Evolutionary conservation across 202 grass and related monocot genomes (phyloP).

Genomic region (Elaeis oleifera): DNA sequence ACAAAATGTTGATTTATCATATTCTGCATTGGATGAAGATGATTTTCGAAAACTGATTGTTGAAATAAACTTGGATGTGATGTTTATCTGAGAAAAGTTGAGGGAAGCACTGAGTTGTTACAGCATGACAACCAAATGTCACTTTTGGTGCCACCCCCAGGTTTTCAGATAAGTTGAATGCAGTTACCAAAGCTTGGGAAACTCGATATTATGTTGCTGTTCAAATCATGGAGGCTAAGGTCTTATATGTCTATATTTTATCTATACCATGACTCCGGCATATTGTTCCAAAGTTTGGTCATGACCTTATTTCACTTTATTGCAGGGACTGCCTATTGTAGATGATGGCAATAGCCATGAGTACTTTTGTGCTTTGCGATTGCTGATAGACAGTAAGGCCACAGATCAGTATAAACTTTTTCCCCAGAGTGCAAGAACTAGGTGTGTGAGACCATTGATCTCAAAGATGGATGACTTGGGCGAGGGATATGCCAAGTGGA

Average conservation of each 20-base stretch:
- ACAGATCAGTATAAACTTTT: slow-evolving; percentile 90
- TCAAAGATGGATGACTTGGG: slow-evolving; percentile 26
- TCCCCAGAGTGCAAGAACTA: slow-evolving; percentile 97
- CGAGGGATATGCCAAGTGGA: slow-evolving; percentile 63
- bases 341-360: slow-evolving; percentile 92
- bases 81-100: slow-evolving; percentile 77
- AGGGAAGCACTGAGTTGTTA: slow-evolving; percentile 46
- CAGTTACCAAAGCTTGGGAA: slow-evolving; percentile 61
- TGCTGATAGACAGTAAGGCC: slow-evolving; percentile 67
- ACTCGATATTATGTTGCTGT: slow-evolving; percentile 89
- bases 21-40: slow-evolving; percentile 84
- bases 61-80: slow-evolving; percentile 94
- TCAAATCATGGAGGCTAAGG: slow-evolving; percentile 93
- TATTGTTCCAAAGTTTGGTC: not conserved
- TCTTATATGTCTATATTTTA: slow-evolving; percentile 22
- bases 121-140: slow-evolving; percentile 58
- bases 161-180: slow-evolving; percentile 82
- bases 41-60: slow-evolving; percentile 85
- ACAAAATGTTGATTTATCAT: slow-evolving; percentile 37
- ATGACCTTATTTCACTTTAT: slow-evolving; percentile 6
- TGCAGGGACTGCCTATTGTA: slow-evolving; percentile 74
- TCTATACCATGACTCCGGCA: slow-evolving; percentile 1
- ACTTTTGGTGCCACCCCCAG: slow-evolving; percentile 77
- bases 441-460: slow-evolving; percentile 71
- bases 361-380: slow-evolving; percentile 89